A percentile compares a stretch with the other conserved stretches of the same genome.
phyloP scores from a whole-genome alignment of 148 eudicot species.

The Chenopodium berlandieri region DNA sequence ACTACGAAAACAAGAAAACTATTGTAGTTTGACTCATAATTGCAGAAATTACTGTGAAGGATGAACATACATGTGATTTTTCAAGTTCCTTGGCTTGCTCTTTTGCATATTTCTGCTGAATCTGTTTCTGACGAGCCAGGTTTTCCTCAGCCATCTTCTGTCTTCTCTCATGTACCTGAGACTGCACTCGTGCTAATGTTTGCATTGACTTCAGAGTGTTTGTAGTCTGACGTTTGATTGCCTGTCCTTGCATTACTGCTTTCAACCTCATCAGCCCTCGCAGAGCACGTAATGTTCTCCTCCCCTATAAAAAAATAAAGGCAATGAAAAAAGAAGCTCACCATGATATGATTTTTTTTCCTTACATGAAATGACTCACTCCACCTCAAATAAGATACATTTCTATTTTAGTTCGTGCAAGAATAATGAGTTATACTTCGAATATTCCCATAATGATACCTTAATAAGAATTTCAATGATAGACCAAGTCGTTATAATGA shows the following conservation, averaged over 20 bases:
- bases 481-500: no score
- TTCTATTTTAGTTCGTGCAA: background rate
- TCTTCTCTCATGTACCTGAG: conserved; percentile 71
- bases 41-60: conserved; percentile 4
- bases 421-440: no score
- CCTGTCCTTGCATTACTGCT: conserved; percentile 58
- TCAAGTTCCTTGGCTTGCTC: conserved; percentile 73
- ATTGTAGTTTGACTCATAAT: background rate
- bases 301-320: conserved; percentile 47
- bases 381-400: no score
- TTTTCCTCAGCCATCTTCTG: conserved; percentile 78
- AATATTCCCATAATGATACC: background rate
- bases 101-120: conserved; percentile 67
- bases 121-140: conserved; percentile 64
- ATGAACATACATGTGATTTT: conserved; percentile 43
- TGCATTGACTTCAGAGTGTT: conserved; percentile 83
- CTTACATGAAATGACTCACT: background rate
- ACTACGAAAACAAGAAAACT: background rate
- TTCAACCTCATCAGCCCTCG: conserved; percentile 76
- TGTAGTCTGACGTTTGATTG: conserved; percentile 64
- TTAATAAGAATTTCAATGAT: background rate
- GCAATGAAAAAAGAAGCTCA: background rate
- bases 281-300: conserved; percentile 64
- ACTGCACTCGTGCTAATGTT: conserved; percentile 72
- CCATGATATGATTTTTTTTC: no score